phyloP scores from a whole-genome alignment of 306 rosid species.

The Inga leiocalycina region DNA sequence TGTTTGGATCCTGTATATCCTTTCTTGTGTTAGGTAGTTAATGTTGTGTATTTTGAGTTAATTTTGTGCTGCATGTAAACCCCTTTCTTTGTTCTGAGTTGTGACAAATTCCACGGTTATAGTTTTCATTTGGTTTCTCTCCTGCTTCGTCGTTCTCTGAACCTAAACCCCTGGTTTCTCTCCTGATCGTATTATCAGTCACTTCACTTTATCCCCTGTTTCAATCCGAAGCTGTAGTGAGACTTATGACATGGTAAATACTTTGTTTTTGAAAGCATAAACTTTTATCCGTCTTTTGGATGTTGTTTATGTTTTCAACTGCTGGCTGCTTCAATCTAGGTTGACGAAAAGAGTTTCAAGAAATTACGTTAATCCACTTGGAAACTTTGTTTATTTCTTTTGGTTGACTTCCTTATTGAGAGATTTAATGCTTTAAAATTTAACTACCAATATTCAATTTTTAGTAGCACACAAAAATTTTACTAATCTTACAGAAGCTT shows the following conservation, averaged over 20 bases:
- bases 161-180: slow-evolving; percentile 24
- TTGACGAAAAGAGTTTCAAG: slow-evolving; percentile 1
- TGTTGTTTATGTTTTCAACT: background rate
- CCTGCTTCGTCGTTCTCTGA: background rate
- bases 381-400: background rate
- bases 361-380: slow-evolving; percentile 16
- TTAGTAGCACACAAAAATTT: slow-evolving; percentile 10
- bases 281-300: background rate
- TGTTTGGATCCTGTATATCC: too few relatives aligned
- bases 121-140: background rate
- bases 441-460: background rate
- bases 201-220: slow-evolving; percentile 18
- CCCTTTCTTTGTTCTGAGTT: too few relatives aligned
- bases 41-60: too few relatives aligned
- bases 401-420: slow-evolving; percentile 3
- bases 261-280: slow-evolving; percentile 25
- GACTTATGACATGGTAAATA: slow-evolving; percentile 40
- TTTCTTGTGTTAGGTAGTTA: too few relatives aligned
- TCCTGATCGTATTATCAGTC: slow-evolving; percentile 8
- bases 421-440: background rate
- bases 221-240: slow-evolving; percentile 21
- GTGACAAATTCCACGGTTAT: background rate
- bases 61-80: too few relatives aligned
- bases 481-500: background rate
- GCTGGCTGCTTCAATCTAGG: slow-evolving; percentile 10